Evolutionary conservation across 768 basidiomycete genomes (phyloP).

Genomic region (Suillus paluster): DNA sequence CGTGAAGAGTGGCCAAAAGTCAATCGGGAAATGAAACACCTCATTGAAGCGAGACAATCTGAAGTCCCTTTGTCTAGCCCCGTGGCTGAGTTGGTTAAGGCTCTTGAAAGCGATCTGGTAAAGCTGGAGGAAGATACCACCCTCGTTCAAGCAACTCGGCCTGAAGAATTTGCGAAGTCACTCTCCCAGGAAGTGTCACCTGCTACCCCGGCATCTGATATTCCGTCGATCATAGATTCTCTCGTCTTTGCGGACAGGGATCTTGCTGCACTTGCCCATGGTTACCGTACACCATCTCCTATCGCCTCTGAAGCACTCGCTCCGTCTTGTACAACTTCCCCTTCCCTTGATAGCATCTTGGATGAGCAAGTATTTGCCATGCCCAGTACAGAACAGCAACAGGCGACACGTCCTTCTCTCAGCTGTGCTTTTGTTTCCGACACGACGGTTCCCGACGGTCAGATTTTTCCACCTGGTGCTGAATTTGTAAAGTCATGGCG

Average conservation of each 20-base stretch:
- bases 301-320: constrained; percentile 1
- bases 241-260: constrained; percentile 25
- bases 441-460: constrained; percentile 75
- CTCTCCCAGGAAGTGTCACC: constrained; percentile 32
- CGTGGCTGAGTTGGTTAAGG: neutral
- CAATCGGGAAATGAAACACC: constrained; percentile 41
- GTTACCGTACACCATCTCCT: constrained; percentile 26
- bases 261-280: constrained; percentile 38
- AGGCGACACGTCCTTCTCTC: constrained; percentile 25
- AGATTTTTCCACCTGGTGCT: constrained; percentile 79
- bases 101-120: neutral
- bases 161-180: constrained; percentile 26
- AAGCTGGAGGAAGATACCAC: constrained; percentile 17
- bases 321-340: constrained; percentile 4
- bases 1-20: constrained; percentile 40
- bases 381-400: neutral
- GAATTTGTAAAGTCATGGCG: constrained; percentile 88
- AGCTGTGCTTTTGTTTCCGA: constrained; percentile 66
- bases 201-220: constrained; percentile 25
- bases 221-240: constrained; percentile 8
- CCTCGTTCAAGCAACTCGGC: constrained; percentile 30
- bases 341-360: neutral
- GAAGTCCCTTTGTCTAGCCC: neutral
- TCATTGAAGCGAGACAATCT: constrained; percentile 23
- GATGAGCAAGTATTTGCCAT: constrained; percentile 7